Evolutionary conservation across 2,329 filamentous ascomycete genomes (phyloP), one percentile per base, ranked within the genome.

Genomic region (Venturia oleaginea): DNA sequence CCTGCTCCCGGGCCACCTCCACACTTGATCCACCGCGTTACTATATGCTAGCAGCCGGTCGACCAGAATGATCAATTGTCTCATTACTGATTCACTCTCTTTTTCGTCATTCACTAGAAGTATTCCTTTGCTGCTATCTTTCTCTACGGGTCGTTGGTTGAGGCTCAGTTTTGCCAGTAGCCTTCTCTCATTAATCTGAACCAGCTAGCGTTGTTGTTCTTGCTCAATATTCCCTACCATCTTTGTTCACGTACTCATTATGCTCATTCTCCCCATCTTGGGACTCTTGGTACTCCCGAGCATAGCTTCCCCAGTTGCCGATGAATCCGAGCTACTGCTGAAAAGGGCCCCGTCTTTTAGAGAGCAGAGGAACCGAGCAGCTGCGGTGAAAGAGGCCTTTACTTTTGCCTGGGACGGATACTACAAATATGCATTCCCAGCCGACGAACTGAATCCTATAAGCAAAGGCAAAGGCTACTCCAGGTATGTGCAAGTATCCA

Each of bases 401-500:
- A 67, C 70, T 27, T 71, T 73, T 63, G 71, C 73, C 22, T 75
- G 72, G 73, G 63, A 71, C 64, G 73, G 73, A 11, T 76, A 74
- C 65, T 69, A 68, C 15, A 69, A 66, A 19, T 68, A 74, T 59
- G 73, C 72, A 38, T 73, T 74, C 54, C 70, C 72, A 4, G 68
- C 72, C 57, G 74, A 75, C 62, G 89, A 91, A 55, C 77, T 95
- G 11, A 80, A 79, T 67, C 90, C 91, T 0, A 79, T 90, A 17
- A 83, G 81, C 48, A 90, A 91, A 68, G 76, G 75, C 0, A 87
- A 77, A 66, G 79, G 80, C 27, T 86, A 96, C 73, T 89, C 90
- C 64, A 83, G 89, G 89, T 91, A 77, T 68, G 78, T 60, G 13
- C 6, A 32, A 42, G 2, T 6, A 19, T n/a, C 30, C 34, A 22